Evolutionary conservation across 2,329 filamentous ascomycete genomes (phyloP), one percentile per base, ranked within the genome.

Genomic region (Hypoxylon sp.): DNA sequence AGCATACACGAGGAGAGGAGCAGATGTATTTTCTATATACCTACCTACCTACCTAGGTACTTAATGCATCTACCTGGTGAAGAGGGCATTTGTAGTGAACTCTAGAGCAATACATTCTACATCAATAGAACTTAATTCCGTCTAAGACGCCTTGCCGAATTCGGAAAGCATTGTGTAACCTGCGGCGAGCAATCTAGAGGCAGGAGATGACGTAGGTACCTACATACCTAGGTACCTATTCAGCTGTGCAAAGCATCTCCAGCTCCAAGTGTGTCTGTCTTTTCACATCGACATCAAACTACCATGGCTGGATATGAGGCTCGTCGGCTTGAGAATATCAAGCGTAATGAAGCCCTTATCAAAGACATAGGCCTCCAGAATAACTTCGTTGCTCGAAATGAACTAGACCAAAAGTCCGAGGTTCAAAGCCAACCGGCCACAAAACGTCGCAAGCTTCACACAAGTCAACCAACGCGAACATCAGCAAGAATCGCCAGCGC

Each of bases 401-500:
- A 46, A 54, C 31, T 8, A 25, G 17, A 61, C 17, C 25, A 33
- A 51, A 66, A 55, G 20, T 13, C 20, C 13, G 20, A 13, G 42
- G 17, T 61, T 20, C 40, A 55, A 55, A 75, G 74, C 48, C 69
- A 68, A 48, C 73, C 77, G 17, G 55, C 77, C 8, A 51, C 76
- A 2, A 85, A 85, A 74, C 81, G 81, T 50, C 80, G 81, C 27
- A 84, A 81, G 68, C 58, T 75, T 10, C 81, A 70, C 35, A 75
- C 64, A 4, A 48, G 51, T 42, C 76, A 72, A 30, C 82, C 84
- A 0, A 81, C 82, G 1, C 78, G 85, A 42, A 76, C 79, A 4
- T 87, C 85, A 22, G 82, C 84, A 17, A 81, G 85, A 13, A 81
- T 87, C 37, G 83, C 85, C 20, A 79, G 79, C 6, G 78, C 79